Evolutionary conservation across 2,329 filamentous ascomycete genomes (phyloP).

Genomic region (Arthrobotrys entomopaga): DNA sequence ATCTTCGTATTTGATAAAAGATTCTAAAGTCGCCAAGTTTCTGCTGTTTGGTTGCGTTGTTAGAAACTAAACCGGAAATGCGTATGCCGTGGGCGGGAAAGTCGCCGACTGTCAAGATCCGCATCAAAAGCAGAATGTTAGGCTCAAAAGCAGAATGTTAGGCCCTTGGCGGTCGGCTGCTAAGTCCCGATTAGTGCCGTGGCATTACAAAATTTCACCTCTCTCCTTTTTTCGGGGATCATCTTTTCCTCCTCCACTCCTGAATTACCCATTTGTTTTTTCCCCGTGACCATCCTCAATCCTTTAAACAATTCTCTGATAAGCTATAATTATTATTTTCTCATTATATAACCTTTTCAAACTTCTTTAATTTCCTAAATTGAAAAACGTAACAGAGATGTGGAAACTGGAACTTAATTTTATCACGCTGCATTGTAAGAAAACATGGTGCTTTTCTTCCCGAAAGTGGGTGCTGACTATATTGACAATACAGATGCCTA

Average conservation of each 20-base stretch:
- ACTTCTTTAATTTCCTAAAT: not conserved
- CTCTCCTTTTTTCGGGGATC: not conserved
- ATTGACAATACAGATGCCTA: slow-evolving; percentile 61
- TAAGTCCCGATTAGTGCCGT: not conserved
- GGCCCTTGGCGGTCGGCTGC: not conserved
- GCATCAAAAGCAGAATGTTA: no score
- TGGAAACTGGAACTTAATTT: slow-evolving; percentile 57
- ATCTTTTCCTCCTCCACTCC: not conserved
- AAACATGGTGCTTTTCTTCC: slow-evolving; percentile 6
- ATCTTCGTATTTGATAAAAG: not conserved
- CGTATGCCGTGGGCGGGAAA: not conserved
- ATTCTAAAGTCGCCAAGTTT: no score
- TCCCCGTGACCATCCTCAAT: not conserved
- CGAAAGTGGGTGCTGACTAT: not conserved
- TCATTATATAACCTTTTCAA: not conserved
- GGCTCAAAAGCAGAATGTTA: not conserved
- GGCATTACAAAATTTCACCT: not conserved
- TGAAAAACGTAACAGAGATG: slow-evolving; percentile 3
- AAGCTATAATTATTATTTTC: not conserved
- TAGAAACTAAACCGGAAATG: not conserved
- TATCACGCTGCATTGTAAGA: slow-evolving; percentile 60
- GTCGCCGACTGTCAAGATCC: not conserved
- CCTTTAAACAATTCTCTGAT: not conserved
- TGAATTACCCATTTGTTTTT: not conserved
- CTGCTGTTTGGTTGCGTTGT: not conserved